phyloP scores from a whole-genome alignment of 768 basidiomycete species.

The Mycena polygramma region DNA sequence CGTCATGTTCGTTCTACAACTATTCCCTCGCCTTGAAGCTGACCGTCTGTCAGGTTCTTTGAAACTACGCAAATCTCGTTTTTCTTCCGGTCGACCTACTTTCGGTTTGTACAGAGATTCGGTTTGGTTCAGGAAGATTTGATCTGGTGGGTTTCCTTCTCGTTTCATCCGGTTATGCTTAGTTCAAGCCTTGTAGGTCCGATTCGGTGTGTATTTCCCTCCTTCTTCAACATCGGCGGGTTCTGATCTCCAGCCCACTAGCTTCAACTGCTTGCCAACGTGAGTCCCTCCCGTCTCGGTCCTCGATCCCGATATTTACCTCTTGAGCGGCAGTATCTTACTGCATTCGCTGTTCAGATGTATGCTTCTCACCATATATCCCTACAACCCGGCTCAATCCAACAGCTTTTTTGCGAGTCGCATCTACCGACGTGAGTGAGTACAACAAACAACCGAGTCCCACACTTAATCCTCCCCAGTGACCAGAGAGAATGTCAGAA shows the following conservation, averaged over 20 bases:
- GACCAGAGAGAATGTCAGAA: not conserved
- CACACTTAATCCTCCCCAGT: not conserved
- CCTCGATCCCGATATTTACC: not conserved
- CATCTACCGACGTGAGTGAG: slow-evolving; percentile 1
- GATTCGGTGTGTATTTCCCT: slow-evolving; percentile 24
- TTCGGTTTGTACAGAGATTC: slow-evolving; percentile 22
- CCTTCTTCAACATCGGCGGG: not conserved
- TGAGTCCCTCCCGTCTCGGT: not conserved
- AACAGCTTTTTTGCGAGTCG: slow-evolving; percentile 12
- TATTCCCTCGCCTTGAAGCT: not conserved
- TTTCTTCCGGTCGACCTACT: slow-evolving; percentile 21
- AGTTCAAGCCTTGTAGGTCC: not conserved
- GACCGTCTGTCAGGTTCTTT: slow-evolving; percentile 4
- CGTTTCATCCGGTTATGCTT: not conserved
- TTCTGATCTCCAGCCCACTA: not conserved
- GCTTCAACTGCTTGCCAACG: slow-evolving; percentile 35
- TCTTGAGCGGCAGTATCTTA: slow-evolving; percentile 14
- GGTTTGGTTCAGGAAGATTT: slow-evolving; percentile 1
- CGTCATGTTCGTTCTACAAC: slow-evolving; percentile 7
- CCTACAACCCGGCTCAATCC: not conserved
- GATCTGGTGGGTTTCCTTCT: slow-evolving; percentile 21
- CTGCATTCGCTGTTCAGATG: slow-evolving; percentile 31
- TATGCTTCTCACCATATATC: not conserved
- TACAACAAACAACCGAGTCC: not conserved
- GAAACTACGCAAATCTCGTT: slow-evolving; percentile 25